phyloP scores from a whole-genome alignment of 768 basidiomycete species.

The Filobasidium floriforme region DNA sequence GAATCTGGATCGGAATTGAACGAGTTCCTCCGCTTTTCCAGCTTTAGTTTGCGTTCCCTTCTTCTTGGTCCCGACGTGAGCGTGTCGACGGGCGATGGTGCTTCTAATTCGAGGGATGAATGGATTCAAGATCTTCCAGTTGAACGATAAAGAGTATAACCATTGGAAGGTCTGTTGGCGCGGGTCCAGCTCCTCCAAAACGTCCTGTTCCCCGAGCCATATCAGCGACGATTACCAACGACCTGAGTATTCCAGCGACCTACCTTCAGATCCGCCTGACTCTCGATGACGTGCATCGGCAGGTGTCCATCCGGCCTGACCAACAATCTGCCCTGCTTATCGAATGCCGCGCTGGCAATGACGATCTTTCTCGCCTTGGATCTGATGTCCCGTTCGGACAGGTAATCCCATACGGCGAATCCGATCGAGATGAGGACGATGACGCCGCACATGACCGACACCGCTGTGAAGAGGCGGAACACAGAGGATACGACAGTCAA shows the following conservation, averaged over 20 bases:
- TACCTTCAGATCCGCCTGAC: conserved; percentile 39
- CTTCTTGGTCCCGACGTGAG: conserved; percentile 12
- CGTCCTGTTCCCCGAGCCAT: conserved; percentile 22
- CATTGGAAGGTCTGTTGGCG: conserved; percentile 45
- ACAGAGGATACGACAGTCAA: background rate
- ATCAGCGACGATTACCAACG: too few species aligned
- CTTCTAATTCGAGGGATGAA: conserved; percentile 39
- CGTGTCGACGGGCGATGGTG: conserved; percentile 20
- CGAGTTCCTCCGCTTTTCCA: conserved; percentile 25
- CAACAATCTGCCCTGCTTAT: conserved; percentile 42
- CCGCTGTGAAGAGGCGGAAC: conserved; percentile 28
- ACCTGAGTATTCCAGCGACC: too few species aligned
- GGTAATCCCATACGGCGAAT: conserved; percentile 35
- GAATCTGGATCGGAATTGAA: conserved; percentile 39
- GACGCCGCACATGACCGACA: conserved; percentile 45
- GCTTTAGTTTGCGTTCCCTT: conserved; percentile 5
- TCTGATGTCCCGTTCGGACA: conserved; percentile 26
- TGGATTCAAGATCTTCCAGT: conserved; percentile 42
- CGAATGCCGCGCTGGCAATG: conserved; percentile 42
- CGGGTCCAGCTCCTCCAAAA: conserved; percentile 41
- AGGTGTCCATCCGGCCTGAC: conserved; percentile 44
- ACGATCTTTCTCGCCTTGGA: conserved; percentile 41
- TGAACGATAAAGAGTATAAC: conserved; percentile 44
- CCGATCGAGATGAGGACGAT: conserved; percentile 38
- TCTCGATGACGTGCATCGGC: conserved; percentile 45